Conservation (phyloP, 257 asterid genomes). For the Solanum neorickii region DNA sequence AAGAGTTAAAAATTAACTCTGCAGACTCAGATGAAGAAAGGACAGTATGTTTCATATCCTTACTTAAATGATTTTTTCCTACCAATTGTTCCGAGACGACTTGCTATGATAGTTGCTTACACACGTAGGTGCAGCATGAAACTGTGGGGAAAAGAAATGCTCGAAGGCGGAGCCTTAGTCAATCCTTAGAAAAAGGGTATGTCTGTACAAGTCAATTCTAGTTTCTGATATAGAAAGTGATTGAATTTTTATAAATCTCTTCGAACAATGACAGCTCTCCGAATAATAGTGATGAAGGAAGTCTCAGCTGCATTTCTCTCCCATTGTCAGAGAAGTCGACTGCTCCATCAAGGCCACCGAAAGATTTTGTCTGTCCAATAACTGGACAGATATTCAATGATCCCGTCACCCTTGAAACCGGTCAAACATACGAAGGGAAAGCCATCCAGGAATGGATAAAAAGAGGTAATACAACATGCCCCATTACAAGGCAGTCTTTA, state of each 20-base stretch:
- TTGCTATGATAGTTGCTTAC: slow-evolving; percentile 15
- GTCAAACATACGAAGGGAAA: slow-evolving; percentile 79
- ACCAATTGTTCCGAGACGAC: background rate
- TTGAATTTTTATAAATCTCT: background rate
- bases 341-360: slow-evolving; percentile 78
- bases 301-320: slow-evolving; percentile 33
- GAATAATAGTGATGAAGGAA: slow-evolving; percentile 40
- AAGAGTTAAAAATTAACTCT: slow-evolving; percentile 37
- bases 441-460: slow-evolving; percentile 89
- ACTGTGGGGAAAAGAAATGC: slow-evolving; percentile 17
- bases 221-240: background rate
- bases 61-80: background rate
- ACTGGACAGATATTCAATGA: slow-evolving; percentile 73
- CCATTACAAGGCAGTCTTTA: slow-evolving; percentile 76
- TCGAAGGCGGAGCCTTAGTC: slow-evolving; percentile 17
- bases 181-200: slow-evolving; percentile 48
- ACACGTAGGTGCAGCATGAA: slow-evolving; percentile 40
- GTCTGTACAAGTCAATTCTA: background rate
- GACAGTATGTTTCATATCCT: slow-evolving; percentile 33
- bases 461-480: slow-evolving; percentile 78
- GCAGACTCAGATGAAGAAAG: slow-evolving; percentile 38
- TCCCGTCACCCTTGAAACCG: slow-evolving; percentile 84
- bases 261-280: slow-evolving; percentile 24
- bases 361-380: slow-evolving; percentile 79
- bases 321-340: slow-evolving; percentile 50